A percentile compares a stretch with the other conserved stretches of the same genome.
These are phyloP conservation scores for Pichia membranifaciens DNA, from an alignment of 805 yeast genomes.

Conservation along the genomic window DNA sequence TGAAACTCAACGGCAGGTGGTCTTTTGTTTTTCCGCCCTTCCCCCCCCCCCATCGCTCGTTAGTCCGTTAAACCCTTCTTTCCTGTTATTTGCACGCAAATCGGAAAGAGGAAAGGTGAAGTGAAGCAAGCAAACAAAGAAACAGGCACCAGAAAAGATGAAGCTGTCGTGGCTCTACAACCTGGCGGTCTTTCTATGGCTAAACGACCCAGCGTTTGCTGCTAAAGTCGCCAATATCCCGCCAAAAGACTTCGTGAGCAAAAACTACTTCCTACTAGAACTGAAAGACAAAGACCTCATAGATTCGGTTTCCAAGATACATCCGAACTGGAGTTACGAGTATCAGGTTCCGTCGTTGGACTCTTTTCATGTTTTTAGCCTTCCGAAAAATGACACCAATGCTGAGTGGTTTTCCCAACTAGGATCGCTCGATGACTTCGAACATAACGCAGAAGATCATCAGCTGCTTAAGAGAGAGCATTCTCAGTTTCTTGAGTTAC, in stretches of 20 bases:
- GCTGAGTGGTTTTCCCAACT: conserved; percentile 31
- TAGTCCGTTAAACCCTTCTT: too few relatives aligned
- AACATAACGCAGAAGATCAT: conserved; percentile 15
- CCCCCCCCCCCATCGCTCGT: too few relatives aligned
- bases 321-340: conserved; percentile 52
- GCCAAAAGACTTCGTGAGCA: conserved; percentile 7
- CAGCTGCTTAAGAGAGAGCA: conserved; percentile 8
- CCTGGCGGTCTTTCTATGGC: neutral
- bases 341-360: conserved; percentile 58
- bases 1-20: too few relatives aligned
- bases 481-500: conserved; percentile 25
- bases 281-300: neutral
- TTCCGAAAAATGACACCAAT: conserved; percentile 35
- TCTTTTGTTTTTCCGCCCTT: too few relatives aligned
- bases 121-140: neutral
- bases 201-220: neutral
- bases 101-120: too few relatives aligned
- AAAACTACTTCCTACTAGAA: conserved; percentile 10
- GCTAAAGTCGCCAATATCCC: neutral
- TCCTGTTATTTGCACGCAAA: too few relatives aligned
- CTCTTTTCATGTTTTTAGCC: conserved; percentile 63
- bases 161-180: conserved; percentile 1
- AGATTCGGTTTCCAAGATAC: conserved; percentile 30
- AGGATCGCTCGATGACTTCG: conserved; percentile 18
- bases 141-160: neutral